Evolutionary conservation across 2,329 filamentous ascomycete species (phyloP), one percentile per base, ranked within the genome.

Genomic region (Monosporascus sp.): DNA sequence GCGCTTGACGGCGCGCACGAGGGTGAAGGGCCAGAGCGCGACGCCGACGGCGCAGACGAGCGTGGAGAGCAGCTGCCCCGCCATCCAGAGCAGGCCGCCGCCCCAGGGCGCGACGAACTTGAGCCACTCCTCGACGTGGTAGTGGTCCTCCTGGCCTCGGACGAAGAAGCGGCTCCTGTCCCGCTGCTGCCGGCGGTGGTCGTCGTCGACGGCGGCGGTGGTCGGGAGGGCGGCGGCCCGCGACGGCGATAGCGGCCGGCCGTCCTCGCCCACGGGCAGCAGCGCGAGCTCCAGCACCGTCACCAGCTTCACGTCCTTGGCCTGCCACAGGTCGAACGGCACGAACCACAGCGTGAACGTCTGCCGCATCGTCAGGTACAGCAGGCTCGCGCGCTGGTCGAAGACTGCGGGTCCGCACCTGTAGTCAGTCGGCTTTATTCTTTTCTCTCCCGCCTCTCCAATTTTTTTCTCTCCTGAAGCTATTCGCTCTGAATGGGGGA

Each of bases 291-390:
- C 73, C 4, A 93, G 73, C 27, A 90, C 83, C 0, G 85, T 85
- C 17, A 87, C 85, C 11, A 93, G 80, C 7, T 77, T 76, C 15
- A 89, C 87, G 1, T 80, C 27, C 27, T 31, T 78, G 3, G 87
- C 80, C 41, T 79, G 77, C 73, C 92, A 87, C 14, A 69, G 57
- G 1, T 55, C 60, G 65, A 91, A 85, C 3, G 90, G 90, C 18
- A 95, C 69, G 60, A 89, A 77, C 83, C 88, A 93, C 60, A 94
- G 75, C 31, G 83, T 79, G 71, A 96, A 94, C 50, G 85, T 77
- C 68, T 96, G 91, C 41, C 77, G 80, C 56, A 94, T 79, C 37
- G 80, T 81, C 49, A 91, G 79, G 70, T 90, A 96, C 49, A 96
- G 80, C n/a, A 81, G 77, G 41, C 82, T 74, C 22, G 80, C 81